phyloP scores from a whole-genome alignment of 2,329 filamentous ascomycete genomes.

The Blumeria graminis region DNA sequence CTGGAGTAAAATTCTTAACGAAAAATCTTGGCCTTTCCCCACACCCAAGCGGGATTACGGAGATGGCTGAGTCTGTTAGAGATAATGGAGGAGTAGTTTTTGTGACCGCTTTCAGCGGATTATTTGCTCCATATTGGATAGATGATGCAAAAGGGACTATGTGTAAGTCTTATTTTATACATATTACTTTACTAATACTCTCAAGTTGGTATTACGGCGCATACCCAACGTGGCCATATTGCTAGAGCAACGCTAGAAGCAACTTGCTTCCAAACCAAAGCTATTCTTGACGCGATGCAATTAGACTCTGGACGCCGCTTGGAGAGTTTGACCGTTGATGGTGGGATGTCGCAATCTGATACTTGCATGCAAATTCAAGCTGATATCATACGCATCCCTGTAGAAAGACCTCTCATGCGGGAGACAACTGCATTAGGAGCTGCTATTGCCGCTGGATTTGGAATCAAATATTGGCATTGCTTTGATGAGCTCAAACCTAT shows the following conservation, averaged over 20 bases:
- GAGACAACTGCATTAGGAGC: conserved; percentile 66
- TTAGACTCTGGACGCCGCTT: conserved; percentile 42
- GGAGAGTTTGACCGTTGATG: conserved; percentile 40
- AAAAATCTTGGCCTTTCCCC: conserved; percentile 40
- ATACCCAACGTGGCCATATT: conserved; percentile 46
- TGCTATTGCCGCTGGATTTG: conserved; percentile 62
- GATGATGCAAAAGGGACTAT: conserved; percentile 51
- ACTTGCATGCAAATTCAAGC: conserved; percentile 61
- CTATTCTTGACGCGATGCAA: conserved; percentile 49
- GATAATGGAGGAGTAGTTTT: conserved; percentile 46
- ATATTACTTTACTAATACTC: conserved; percentile 3
- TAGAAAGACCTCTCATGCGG: conserved; percentile 57
- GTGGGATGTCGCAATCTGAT: conserved; percentile 48
- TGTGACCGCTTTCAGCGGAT: conserved; percentile 48
- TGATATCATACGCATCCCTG: conserved; percentile 56
- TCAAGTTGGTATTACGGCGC: conserved; percentile 39
- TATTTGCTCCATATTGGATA: conserved; percentile 57
- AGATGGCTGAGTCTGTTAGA: conserved; percentile 35
- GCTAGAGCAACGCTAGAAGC: conserved; percentile 48
- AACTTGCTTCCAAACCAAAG: conserved; percentile 51
- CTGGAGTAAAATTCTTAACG: conserved; percentile 48
- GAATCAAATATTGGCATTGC: conserved; percentile 47
- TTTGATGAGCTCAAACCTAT: conserved; percentile 49
- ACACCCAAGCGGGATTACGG: conserved; percentile 35
- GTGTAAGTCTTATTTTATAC: conserved; percentile 19